Evolutionary conservation across 1,284 basidiomycete species (phyloP).

Genomic region (Ganoderma leucocontextum): DNA sequence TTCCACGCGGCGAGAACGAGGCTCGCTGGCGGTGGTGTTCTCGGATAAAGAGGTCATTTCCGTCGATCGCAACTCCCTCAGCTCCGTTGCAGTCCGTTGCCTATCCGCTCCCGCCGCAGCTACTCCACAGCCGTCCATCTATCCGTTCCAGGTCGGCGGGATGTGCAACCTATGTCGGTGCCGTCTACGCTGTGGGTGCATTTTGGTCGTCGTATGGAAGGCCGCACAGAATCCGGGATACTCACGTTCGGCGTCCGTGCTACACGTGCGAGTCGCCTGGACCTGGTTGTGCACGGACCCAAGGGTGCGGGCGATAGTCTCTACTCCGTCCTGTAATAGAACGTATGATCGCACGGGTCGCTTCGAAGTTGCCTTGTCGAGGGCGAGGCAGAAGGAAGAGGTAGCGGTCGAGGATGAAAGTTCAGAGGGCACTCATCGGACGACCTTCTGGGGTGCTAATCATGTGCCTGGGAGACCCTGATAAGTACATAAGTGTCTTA

Average conservation of each 20-base stretch:
- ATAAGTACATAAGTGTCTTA: not conserved
- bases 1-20: constrained; percentile 48
- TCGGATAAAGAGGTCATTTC: constrained; percentile 39
- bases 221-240: constrained; percentile 14
- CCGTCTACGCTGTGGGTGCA: not conserved
- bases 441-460: not conserved
- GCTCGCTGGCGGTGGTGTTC: constrained; percentile 36
- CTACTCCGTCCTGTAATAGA: constrained; percentile 6
- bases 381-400: constrained; percentile 3
- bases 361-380: not conserved
- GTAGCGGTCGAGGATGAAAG: constrained; percentile 8
- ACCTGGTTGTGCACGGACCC: constrained; percentile 15
- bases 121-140: constrained; percentile 19
- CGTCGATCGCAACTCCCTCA: constrained; percentile 29
- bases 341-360: constrained; percentile 9
- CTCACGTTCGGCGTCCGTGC: constrained; percentile 27
- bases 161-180: not conserved
- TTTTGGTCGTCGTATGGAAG: not conserved
- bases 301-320: constrained; percentile 4
- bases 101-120: constrained; percentile 27
- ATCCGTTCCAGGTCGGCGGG: not conserved
- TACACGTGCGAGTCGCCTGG: constrained; percentile 30
- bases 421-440: not conserved
- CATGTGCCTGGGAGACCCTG: constrained; percentile 17
- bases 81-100: constrained; percentile 32